Base-by-base conservation (phyloP, 164 flowering plant genomes). In the Chloranthus sessilifolius region DNA sequence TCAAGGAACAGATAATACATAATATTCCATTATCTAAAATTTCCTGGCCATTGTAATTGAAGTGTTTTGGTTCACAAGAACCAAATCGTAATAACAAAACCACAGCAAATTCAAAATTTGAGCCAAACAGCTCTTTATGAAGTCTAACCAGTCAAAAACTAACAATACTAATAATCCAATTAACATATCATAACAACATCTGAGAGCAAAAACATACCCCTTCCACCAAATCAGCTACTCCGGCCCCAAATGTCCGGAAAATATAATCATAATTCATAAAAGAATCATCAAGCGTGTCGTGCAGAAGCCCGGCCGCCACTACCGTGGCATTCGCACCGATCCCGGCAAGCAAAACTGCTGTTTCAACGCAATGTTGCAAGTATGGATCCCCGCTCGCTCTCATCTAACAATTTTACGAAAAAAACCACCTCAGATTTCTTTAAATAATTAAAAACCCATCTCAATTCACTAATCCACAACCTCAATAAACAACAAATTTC, bases 351-450 rank as follows among this genome's bases (percentile, higher is more conserved):
- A 84, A 52, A 31, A 78, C 69, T 4, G 91, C 96, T 0, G 99
- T 92, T 47, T 92, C 96, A 58, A 86, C 82, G 43, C 99, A 92
- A 67, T 92, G 99, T 65, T 80, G 87, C 76, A 92, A 64, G 68
- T 92, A 92, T 12, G 95, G 95, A 76, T 84, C 92, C 19, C 99
- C 99, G 64, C 89, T 92, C 5, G 83, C 91, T 23, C 99, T 62
- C 83, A 78, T 73, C 99, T 92, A 52, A 35, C 29, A 16, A 33
- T 19, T 12, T 62, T 73, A 60, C 8, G 7, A 55, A 35, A 25
- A 35, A 30, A 47, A 25, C 9, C 5, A n/a, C 11, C 48, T 19
- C 15, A 42, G 20, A 44, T 5, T 15, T n/a, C 48, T n/a, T 1
- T 4, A 8, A 22, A 8, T n/a, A n/a, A n/a, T n/a, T n/a, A n/a